Percentiles rank a stretch among this genome's conserved stretches.
These are phyloP conservation scores for Cryptococcus sp. DNA, from an alignment of 1,284 basidiomycete genomes.

Conservation along the genomic window DNA sequence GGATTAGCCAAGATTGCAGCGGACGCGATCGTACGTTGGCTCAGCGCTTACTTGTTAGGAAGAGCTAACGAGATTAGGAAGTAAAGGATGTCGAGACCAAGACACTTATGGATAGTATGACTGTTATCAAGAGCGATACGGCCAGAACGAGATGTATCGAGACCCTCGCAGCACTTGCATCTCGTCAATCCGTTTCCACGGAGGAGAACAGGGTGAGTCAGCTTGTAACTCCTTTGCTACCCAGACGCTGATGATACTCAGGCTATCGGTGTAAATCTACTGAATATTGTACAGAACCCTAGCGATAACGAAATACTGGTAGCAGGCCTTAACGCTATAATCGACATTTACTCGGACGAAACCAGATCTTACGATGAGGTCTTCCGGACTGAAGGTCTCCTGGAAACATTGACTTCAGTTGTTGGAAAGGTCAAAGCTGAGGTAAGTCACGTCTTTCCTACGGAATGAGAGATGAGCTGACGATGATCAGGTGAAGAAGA, in stretches of 20 bases:
- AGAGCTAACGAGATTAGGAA: slow-evolving; percentile 5
- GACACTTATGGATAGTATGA: slow-evolving; percentile 63
- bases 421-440: slow-evolving; percentile 59
- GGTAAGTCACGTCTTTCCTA: slow-evolving; percentile 48
- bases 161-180: slow-evolving; percentile 72
- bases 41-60: not conserved
- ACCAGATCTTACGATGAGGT: slow-evolving; percentile 67
- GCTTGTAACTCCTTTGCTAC: no score
- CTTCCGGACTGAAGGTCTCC: slow-evolving; percentile 62
- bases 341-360: slow-evolving; percentile 96
- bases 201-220: slow-evolving; percentile 63
- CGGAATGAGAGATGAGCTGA: not conserved
- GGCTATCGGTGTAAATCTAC: slow-evolving; percentile 23
- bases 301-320: slow-evolving; percentile 66
- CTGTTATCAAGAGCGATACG: slow-evolving; percentile 54
- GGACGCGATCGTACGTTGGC: slow-evolving; percentile 22
- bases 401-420: slow-evolving; percentile 54
- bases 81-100: slow-evolving; percentile 54
- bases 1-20: slow-evolving; percentile 44
- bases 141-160: slow-evolving; percentile 74
- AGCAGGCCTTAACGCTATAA: slow-evolving; percentile 76
- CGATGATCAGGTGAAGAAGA: slow-evolving; percentile 44
- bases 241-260: not conserved
- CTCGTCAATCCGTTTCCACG: slow-evolving; percentile 57
- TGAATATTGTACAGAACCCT: slow-evolving; percentile 45